Base-by-base conservation (phyloP, 1,284 basidiomycete species). In the Austroboletus novae-zelandiae region DNA sequence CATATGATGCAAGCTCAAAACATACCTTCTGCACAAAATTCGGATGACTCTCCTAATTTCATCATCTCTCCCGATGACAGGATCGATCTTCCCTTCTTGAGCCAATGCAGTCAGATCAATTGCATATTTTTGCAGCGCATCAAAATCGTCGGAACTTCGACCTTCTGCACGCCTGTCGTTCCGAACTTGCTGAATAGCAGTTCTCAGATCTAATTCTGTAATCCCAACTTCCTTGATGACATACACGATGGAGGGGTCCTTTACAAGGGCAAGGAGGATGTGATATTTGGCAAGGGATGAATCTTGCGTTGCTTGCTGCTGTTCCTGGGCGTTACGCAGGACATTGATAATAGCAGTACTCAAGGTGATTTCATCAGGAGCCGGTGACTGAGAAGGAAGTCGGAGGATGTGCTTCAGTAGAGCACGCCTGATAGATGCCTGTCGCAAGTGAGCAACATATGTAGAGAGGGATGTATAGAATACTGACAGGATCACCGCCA, bases 281-380 rank as follows among this genome's bases (percentile, higher is more conserved):
- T 91, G 89, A 60, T 98, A 95, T 67, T 97, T 89, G 0, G 95
- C 94, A 54, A 98, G 89, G 70, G 89, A 98, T 7, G 89, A 85
- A 69, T 98, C 96, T 66, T 93, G 89, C 88, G 91, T 91, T 9
- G 84, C 89, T 70, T 93, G 93, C 64, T 91, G 89, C 9, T 91
- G 72, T 17, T 75, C 78, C 55, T 92, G 87, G 0, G 94, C 92
- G 57, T 91, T 89, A 18, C 85, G 81, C 25, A 97, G 70, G 40
- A 94, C 81, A 61, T 88, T 86, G 57, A 81, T 64, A 11, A 82
- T 68, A 6, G 80, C 74, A 5, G 80, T 71, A 36, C 86, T 83
- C 42, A 94, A 67, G 2, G 82, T 75, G 11, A 83, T 79, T 39
- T 94, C 90, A 47, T 91, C 86, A 0, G 94, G 94, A 15, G 91